Evolutionary conservation across 768 basidiomycete species (phyloP).

Genomic region (Mycena epipterygia): DNA sequence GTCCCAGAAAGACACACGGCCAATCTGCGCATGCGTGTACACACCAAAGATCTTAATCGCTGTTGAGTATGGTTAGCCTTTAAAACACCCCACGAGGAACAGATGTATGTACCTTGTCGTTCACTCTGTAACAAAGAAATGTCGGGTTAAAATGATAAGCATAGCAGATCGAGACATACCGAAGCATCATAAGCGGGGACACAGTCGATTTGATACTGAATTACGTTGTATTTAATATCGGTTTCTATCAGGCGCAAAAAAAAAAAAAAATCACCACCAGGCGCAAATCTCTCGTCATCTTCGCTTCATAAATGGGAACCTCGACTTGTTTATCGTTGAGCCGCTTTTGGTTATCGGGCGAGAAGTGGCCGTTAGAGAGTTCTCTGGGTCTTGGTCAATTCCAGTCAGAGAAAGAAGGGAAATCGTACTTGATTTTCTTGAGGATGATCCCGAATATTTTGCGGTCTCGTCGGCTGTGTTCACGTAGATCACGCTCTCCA

Average conservation of each 20-base stretch:
- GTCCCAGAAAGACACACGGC: slow-evolving; percentile 59
- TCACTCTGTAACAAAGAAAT: slow-evolving; percentile 31
- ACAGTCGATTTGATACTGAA: slow-evolving; percentile 40
- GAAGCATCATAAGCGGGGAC: slow-evolving; percentile 34
- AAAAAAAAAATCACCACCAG: slow-evolving; percentile 57
- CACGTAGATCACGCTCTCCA: slow-evolving; percentile 39
- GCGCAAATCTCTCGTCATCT: slow-evolving; percentile 67
- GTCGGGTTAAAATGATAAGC: not conserved
- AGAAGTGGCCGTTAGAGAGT: slow-evolving; percentile 78
- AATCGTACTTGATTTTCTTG: slow-evolving; percentile 76
- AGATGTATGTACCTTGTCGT: slow-evolving; percentile 36
- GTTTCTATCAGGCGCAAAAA: not conserved
- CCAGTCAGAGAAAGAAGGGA: not conserved
- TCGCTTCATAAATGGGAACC: slow-evolving; percentile 77
- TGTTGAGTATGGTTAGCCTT: slow-evolving; percentile 33
- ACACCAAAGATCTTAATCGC: slow-evolving; percentile 66
- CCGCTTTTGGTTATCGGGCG: slow-evolving; percentile 75
- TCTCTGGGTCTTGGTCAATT: slow-evolving; percentile 58
- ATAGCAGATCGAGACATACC: slow-evolving; percentile 36
- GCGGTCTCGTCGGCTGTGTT: slow-evolving; percentile 49
- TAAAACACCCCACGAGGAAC: not conserved
- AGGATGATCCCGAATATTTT: slow-evolving; percentile 58
- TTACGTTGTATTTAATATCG: not conserved
- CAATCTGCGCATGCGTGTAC: slow-evolving; percentile 62
- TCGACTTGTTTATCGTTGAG: slow-evolving; percentile 59